Evolutionary conservation across 2,329 filamentous ascomycete genomes (phyloP).

Genomic region (Neocucurbitaria cava): DNA sequence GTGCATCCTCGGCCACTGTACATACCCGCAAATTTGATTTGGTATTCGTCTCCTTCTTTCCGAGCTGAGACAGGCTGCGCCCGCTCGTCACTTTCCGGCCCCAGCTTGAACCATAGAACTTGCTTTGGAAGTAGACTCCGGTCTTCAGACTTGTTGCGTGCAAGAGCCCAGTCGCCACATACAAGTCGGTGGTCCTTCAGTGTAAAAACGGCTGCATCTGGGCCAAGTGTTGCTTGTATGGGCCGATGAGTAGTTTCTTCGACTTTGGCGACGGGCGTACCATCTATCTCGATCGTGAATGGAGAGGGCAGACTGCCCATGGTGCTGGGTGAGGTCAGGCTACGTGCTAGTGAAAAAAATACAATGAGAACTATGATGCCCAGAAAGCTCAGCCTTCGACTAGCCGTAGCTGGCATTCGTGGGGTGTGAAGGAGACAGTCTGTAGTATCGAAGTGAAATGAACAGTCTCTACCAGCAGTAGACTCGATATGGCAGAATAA

Average conservation of each 20-base stretch:
- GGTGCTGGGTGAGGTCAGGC: slow-evolving; percentile 5
- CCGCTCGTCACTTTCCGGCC: slow-evolving; percentile 7
- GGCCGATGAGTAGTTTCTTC: slow-evolving; percentile 10
- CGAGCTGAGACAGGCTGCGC: slow-evolving; percentile 23
- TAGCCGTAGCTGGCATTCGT: background rate
- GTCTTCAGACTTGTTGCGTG: slow-evolving; percentile 27
- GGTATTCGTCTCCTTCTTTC: slow-evolving; percentile 21
- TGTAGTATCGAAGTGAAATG: background rate
- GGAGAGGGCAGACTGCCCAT: slow-evolving; percentile 31
- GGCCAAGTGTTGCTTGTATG: slow-evolving; percentile 26
- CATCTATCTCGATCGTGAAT: slow-evolving; percentile 36
- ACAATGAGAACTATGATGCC: slow-evolving; percentile 6
- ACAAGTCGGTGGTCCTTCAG: slow-evolving; percentile 27
- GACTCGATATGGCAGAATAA: background rate
- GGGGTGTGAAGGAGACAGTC: background rate
- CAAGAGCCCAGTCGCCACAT: slow-evolving; percentile 28
- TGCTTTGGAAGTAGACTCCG: slow-evolving; percentile 32
- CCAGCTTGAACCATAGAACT: slow-evolving; percentile 32
- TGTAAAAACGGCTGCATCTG: slow-evolving; percentile 31
- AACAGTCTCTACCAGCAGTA: background rate
- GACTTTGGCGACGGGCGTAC: slow-evolving; percentile 22
- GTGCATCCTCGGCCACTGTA: background rate
- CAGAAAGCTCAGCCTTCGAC: background rate
- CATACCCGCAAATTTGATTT: slow-evolving; percentile 27
- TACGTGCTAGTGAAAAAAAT: slow-evolving; percentile 10